Percentiles rank a stretch among this genome's conserved stretches.
These are phyloP conservation scores for Pyrenophora graminea DNA, from an alignment of 2,329 filamentous ascomycete genomes.

Conservation along the genomic window DNA sequence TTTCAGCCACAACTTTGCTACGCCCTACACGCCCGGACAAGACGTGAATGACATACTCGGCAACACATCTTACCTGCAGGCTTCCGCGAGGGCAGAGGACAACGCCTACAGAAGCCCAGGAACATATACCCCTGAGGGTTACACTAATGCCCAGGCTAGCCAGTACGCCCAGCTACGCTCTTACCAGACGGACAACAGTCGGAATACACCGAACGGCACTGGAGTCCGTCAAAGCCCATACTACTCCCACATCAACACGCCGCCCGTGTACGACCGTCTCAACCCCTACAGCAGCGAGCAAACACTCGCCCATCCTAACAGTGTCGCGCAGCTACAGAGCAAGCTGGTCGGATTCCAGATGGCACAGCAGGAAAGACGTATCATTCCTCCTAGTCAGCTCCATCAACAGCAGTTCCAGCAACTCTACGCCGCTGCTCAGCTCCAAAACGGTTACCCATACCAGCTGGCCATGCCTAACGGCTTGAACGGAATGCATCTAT, in stretches of 20 bases:
- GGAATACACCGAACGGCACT: constrained; percentile 51
- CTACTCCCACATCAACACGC: constrained; percentile 53
- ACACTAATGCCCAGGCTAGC: constrained; percentile 37
- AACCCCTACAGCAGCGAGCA: constrained; percentile 51
- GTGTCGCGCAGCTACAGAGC: constrained; percentile 53
- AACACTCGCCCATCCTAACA: constrained; percentile 49
- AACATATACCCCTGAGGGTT: constrained; percentile 45
- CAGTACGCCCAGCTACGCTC: constrained; percentile 45
- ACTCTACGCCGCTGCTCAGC: constrained; percentile 42
- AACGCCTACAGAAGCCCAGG: constrained; percentile 25
- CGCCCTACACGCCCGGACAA: constrained; percentile 28
- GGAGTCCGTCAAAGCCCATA: constrained; percentile 53
- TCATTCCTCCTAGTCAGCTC: constrained; percentile 36
- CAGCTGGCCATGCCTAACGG: constrained; percentile 45
- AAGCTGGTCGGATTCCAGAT: constrained; percentile 55
- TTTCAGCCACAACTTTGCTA: constrained; percentile 33
- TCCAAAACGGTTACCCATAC: constrained; percentile 42
- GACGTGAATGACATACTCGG: constrained; percentile 32
- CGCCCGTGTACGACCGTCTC: constrained; percentile 50
- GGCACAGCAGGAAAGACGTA: constrained; percentile 46
- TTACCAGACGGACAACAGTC: constrained; percentile 49
- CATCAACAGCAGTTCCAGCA: constrained; percentile 41
- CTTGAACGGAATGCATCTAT: constrained; percentile 44
- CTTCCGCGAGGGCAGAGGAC: constrained; percentile 25
- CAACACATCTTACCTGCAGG: constrained; percentile 30